These are phyloP conservation scores for Lichtheimia corymbifera DNA, from an alignment of 371 early-diverging fungal species.

Conservation along the genomic window DNA sequence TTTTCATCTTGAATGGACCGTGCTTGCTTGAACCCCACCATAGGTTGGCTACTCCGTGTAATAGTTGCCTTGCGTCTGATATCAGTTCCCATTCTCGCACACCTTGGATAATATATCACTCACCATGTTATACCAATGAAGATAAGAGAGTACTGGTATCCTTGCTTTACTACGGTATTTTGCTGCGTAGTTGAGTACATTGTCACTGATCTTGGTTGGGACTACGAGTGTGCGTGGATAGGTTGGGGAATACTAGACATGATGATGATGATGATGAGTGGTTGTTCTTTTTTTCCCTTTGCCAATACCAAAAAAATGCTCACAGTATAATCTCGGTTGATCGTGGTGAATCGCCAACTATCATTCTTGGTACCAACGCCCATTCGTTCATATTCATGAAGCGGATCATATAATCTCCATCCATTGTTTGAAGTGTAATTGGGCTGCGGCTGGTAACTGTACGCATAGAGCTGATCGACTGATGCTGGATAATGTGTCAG, in stretches of 20 bases:
- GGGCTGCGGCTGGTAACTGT: conserved; percentile 64
- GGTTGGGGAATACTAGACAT: conserved; percentile 76
- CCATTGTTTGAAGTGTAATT: conserved; percentile 52
- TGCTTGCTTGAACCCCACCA: conserved; percentile 92
- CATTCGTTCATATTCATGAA: conserved; percentile 83
- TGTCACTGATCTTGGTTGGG: conserved; percentile 89
- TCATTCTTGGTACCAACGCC: conserved; percentile 73
- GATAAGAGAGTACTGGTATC: conserved; percentile 88
- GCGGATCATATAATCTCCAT: conserved; percentile 79
- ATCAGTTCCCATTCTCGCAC: not conserved
- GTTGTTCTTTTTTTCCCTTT: not conserved
- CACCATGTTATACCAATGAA: conserved; percentile 79
- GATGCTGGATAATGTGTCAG: conserved; percentile 39
- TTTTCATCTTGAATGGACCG: conserved; percentile 97
- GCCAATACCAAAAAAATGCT: not conserved
- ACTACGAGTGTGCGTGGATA: conserved; percentile 87
- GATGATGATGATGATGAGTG: not conserved
- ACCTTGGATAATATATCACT: not conserved
- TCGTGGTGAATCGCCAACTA: conserved; percentile 77
- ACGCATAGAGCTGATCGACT: conserved; percentile 82
- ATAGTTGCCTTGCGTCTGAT: conserved; percentile 71
- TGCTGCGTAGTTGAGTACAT: conserved; percentile 84
- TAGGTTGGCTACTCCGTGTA: conserved; percentile 92
- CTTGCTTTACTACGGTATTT: conserved; percentile 90
- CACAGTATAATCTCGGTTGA: conserved; percentile 80